Percentiles rank a stretch among this genome's conserved stretches.
Evolutionary conservation across 805 yeast species (phyloP).

Genomic region (Kurtzmaniella cleridarum): DNA sequence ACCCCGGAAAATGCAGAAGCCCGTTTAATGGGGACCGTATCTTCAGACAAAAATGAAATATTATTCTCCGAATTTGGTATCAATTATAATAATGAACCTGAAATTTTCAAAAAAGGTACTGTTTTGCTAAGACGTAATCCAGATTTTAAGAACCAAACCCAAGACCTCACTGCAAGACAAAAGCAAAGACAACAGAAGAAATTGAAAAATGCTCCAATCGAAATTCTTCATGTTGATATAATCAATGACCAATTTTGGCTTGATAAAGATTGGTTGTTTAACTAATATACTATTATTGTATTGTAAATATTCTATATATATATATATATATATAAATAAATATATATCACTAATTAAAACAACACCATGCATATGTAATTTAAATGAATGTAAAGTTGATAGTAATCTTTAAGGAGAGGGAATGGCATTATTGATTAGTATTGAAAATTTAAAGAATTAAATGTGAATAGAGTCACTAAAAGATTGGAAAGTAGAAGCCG

Average conservation of each 20-base stretch:
- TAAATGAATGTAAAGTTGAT: no score
- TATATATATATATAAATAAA: not conserved
- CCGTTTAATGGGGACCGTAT: constrained; percentile 66
- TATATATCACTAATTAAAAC: no score
- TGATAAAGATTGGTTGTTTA: constrained; percentile 32
- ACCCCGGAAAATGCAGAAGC: constrained; percentile 80
- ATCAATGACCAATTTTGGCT: constrained; percentile 64
- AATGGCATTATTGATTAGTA: no score
- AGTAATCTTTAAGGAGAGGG: no score
- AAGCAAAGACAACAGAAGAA: constrained; percentile 44
- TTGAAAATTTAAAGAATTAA: constrained; percentile 6
- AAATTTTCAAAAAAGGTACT: constrained; percentile 82
- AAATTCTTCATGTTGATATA: constrained; percentile 51
- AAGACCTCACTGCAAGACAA: constrained; percentile 37
- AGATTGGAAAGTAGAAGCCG: constrained; percentile 30
- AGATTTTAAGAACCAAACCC: constrained; percentile 11
- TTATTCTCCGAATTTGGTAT: constrained; percentile 71
- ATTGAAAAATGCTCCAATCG: constrained; percentile 43
- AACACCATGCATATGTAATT: no score
- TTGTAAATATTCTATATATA: not conserved
- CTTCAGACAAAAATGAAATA: constrained; percentile 86
- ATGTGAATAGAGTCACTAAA: constrained; percentile 29
- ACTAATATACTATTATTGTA: constrained; percentile 1
- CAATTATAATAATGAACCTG: constrained; percentile 88
- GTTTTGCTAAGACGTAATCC: constrained; percentile 46